Evolutionary conservation across 345 rosid genomes (phyloP), one percentile per base, ranked within the genome.

Genomic region (Hibiscus syriacus): DNA sequence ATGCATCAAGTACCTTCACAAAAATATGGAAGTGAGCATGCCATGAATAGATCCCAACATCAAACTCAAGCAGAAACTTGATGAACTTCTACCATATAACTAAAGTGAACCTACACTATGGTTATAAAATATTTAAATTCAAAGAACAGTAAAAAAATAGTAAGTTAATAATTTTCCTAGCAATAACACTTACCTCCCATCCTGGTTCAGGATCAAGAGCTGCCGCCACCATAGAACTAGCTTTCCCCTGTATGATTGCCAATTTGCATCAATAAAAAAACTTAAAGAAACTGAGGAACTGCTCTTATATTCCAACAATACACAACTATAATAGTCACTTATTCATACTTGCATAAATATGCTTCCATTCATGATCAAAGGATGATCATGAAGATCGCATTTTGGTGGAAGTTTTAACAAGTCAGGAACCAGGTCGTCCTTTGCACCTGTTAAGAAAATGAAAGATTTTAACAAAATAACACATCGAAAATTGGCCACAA

Each of bases 201-300:
- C 84, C 92, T 27, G 92, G 84, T 72, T 86, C 73, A 27, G 98
- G 98, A 81, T 53, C 78, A 61, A 93, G 91, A 58, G 84, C 86
- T 22, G 89, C 84, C 56, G 96, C 97, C 66, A 86, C 97, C 98
- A 93, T 87, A 57, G 94, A 85, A 78, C 98, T 93, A 79, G 92
- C 97, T 76, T 89, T 93, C 46, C 98, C 98, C 98, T 93, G 72
- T 43, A 69, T 38, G 67, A 60, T 2, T 49, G 58, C 64, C 23
- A 32, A 63, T 67, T 64, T 41, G 13, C 55, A 53, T 55, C 45
- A 50, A 41, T 23, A 50, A 38, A 11, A 9, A 9, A 64, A 63
- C 6, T 34, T 53, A 14, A 19, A 60, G 20, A 70, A 32, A 3
- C 6, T 0, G 14, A 53, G 41, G 39, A 53, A 54, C 34, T n/a